These are phyloP conservation scores for Brasenia schreberi DNA, from an alignment of 164 flowering plant species.

Conservation along the genomic window DNA sequence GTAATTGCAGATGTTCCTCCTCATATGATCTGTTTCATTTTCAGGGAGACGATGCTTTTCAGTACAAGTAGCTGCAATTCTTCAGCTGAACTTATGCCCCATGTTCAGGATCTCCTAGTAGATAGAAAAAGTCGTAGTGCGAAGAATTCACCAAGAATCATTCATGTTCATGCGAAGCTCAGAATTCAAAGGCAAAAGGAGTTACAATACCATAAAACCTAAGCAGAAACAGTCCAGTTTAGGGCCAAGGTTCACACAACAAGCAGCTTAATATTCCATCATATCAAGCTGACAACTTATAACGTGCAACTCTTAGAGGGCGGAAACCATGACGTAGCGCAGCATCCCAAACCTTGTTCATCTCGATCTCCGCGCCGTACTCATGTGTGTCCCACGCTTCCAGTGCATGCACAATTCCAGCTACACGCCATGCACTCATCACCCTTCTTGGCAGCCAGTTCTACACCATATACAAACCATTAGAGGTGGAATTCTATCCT, in stretches of 20 bases:
- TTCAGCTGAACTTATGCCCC: no score
- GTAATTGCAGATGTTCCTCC: no score
- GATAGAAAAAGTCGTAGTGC: no score
- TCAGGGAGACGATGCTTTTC: no score
- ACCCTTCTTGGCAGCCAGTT: slow-evolving; percentile 41
- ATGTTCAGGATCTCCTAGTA: no score
- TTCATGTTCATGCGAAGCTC: background rate
- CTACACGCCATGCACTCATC: slow-evolving; percentile 43
- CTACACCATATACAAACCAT: slow-evolving; percentile 10
- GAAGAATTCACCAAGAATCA: no score
- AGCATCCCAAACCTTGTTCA: slow-evolving; percentile 27
- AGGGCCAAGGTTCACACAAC: background rate
- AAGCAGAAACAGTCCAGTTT: background rate
- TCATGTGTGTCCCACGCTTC: slow-evolving; percentile 41
- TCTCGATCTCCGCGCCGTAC: slow-evolving; percentile 18
- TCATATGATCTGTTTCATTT: no score
- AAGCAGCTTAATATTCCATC: background rate
- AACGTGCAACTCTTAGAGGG: slow-evolving; percentile 2
- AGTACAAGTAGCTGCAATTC: no score
- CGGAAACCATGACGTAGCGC: slow-evolving; percentile 26
- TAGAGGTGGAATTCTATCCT: background rate
- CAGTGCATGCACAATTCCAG: slow-evolving; percentile 31
- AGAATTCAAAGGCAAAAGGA: background rate
- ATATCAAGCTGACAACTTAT: background rate
- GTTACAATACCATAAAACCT: background rate